Evolutionary conservation across 257 asterid species (phyloP).

Genomic region (Jacaranda copaia): DNA sequence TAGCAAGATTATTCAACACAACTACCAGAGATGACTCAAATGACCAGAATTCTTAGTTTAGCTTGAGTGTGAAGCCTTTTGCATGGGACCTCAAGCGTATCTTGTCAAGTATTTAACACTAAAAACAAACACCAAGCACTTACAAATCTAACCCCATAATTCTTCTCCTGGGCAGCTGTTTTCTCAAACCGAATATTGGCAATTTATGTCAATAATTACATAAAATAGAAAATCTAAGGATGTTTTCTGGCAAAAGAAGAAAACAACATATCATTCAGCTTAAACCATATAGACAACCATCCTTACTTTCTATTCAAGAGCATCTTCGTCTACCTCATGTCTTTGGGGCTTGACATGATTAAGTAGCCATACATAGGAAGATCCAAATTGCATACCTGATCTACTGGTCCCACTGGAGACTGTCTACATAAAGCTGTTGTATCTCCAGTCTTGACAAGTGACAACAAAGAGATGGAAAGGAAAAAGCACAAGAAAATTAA

Average conservation of each 20-base stretch:
- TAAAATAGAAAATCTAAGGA: not conserved
- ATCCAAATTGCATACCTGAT: slow-evolving; percentile 12
- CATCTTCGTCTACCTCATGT: slow-evolving; percentile 44
- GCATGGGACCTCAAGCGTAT: not conserved
- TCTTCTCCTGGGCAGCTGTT: not conserved
- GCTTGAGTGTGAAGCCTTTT: not conserved
- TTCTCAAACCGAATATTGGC: not conserved
- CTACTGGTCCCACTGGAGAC: slow-evolving; percentile 24
- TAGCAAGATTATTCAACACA: no score
- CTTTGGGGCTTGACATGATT: slow-evolving; percentile 39
- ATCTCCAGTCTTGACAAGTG: no score
- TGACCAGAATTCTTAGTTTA: no score
- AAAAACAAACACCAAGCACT: not conserved
- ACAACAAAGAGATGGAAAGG: no score
- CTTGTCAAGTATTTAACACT: not conserved
- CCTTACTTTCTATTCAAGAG: slow-evolving; percentile 53
- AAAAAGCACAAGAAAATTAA: no score
- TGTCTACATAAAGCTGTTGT: slow-evolving; percentile 36
- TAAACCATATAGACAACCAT: not conserved
- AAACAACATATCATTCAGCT: not conserved
- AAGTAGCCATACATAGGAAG: slow-evolving; percentile 22
- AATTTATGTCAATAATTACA: not conserved
- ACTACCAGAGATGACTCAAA: no score
- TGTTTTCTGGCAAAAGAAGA: not conserved
- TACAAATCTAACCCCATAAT: not conserved